Evolutionary conservation across 2,329 filamentous ascomycete species (phyloP).

Genomic region (Ciborinia camelliae): DNA sequence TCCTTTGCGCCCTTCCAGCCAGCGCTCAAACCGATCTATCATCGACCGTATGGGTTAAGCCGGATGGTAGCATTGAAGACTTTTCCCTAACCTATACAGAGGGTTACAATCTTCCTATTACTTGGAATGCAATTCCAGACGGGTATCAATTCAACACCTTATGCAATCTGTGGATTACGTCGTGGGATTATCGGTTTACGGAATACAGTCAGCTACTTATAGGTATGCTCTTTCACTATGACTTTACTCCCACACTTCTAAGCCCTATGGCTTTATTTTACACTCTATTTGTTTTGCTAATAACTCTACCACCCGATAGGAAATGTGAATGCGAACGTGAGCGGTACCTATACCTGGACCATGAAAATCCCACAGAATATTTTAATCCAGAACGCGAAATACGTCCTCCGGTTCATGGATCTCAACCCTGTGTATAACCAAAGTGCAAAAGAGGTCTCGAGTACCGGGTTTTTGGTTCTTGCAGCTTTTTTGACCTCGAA

Average conservation of each 20-base stretch:
- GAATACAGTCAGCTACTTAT: neutral
- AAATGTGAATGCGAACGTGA: neutral
- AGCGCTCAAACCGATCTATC: neutral
- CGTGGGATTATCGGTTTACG: neutral
- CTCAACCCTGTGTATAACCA: neutral
- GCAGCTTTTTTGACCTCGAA: neutral
- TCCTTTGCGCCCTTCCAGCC: neutral
- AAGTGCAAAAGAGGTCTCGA: neutral
- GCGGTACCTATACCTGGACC: conserved; percentile 3
- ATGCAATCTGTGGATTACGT: conserved; percentile 3
- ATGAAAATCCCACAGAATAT: neutral
- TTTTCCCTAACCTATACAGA: neutral
- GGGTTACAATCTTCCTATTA: neutral
- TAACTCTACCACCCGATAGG: neutral
- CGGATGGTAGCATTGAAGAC: neutral
- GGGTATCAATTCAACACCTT: neutral
- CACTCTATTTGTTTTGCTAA: neutral
- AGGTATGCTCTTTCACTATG: neutral
- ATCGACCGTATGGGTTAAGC: conserved; percentile 3
- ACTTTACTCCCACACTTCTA: too few relatives aligned
- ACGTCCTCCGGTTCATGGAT: neutral
- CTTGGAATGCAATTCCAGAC: neutral
- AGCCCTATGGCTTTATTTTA: neutral
- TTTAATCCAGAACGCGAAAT: conserved; percentile 3
- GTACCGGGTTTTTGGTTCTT: conserved; percentile 4